These are phyloP conservation scores for Porcisia hertigi DNA, from an alignment of 208 protist genomes.

Conservation along the genomic window DNA sequence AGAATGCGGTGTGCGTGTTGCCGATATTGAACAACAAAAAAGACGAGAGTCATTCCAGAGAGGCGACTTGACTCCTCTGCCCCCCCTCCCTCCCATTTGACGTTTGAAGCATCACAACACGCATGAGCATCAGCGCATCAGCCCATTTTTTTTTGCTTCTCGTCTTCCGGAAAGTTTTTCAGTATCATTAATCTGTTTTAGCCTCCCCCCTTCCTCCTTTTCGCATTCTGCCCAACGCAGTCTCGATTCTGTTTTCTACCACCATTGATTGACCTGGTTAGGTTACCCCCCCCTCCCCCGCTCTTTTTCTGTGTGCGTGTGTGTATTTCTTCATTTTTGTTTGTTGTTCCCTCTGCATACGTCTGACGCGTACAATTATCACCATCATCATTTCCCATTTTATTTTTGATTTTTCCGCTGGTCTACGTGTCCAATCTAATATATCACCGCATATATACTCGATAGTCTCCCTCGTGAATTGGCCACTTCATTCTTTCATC, in stretches of 20 bases:
- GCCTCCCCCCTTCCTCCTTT: not conserved
- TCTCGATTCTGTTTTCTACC: not conserved
- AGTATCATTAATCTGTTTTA: not conserved
- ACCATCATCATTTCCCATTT: not conserved
- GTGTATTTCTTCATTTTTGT: slow-evolving; percentile 3
- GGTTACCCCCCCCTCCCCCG: not conserved
- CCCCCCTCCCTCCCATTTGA: not conserved
- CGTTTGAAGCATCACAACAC: not conserved
- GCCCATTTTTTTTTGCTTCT: not conserved
- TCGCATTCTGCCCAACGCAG: not conserved
- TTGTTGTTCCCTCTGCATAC: not conserved
- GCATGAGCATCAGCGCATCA: not conserved
- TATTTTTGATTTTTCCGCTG: slow-evolving; percentile 7
- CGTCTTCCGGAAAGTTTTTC: not conserved
- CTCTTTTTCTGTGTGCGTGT: slow-evolving; percentile 5
- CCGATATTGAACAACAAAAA: too few species aligned
- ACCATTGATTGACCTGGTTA: not conserved
- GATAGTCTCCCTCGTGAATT: too few species aligned
- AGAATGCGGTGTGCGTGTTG: not conserved
- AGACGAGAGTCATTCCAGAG: not conserved
- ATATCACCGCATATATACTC: too few species aligned
- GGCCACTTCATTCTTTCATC: too few species aligned
- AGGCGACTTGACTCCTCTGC: not conserved
- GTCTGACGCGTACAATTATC: too few species aligned
- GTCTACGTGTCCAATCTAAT: not conserved